phyloP scores from a whole-genome alignment of 257 asterid genomes.

The Forsythia suspensa region DNA sequence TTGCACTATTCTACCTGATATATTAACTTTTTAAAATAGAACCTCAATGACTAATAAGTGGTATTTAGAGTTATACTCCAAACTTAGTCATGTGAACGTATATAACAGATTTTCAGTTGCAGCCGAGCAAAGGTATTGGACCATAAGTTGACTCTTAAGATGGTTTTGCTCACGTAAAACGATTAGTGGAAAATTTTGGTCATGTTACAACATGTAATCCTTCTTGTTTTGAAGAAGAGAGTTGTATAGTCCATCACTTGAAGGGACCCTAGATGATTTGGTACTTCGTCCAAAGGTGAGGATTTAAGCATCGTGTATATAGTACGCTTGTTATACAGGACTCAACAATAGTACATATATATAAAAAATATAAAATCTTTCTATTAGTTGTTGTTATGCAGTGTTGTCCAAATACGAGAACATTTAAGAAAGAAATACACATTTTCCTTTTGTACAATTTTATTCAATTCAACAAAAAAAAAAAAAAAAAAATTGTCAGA shows the following conservation, averaged over 20 bases:
- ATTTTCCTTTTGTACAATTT: neutral
- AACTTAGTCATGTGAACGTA: no score
- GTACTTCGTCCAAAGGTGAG: neutral
- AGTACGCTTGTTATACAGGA: no score
- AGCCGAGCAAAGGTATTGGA: neutral
- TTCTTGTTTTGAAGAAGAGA: neutral
- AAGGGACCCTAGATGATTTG: no score
- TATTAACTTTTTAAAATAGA: no score
- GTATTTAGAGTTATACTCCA: no score
- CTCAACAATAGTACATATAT: no score
- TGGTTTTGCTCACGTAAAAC: neutral
- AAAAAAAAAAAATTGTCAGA: constrained; percentile 10
- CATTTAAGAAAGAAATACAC: neutral
- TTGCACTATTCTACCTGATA: no score
- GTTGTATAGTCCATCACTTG: no score
- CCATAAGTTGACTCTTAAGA: neutral
- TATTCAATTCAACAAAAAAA: neutral
- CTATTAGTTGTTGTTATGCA: no score
- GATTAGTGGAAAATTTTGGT: neutral
- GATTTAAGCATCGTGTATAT: neutral
- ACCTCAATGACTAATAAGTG: no score
- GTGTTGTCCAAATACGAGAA: neutral
- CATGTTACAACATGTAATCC: no score
- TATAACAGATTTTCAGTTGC: neutral
- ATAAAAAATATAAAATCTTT: no score